These are phyloP conservation scores for Caloboletus inedulis DNA, from an alignment of 1,284 basidiomycete species.

Conservation along the genomic window DNA sequence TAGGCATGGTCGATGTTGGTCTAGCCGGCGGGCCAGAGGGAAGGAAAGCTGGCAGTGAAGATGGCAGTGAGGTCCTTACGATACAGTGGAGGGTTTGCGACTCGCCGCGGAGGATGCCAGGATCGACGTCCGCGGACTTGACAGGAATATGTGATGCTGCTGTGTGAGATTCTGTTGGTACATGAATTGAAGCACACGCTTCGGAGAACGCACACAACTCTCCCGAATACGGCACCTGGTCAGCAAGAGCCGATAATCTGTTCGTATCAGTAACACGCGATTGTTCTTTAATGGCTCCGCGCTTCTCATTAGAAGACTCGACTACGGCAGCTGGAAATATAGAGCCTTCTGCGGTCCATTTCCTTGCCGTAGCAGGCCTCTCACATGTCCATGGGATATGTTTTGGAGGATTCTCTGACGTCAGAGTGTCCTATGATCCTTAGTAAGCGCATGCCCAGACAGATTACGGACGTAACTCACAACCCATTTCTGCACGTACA, in stretches of 20 bases:
- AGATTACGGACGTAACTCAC: conserved; percentile 37
- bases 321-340: conserved; percentile 44
- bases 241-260: not conserved
- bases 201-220: conserved; percentile 1
- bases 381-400: conserved; percentile 47
- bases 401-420: conserved; percentile 36
- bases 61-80: conserved; percentile 1
- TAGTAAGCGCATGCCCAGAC: conserved; percentile 7
- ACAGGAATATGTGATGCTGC: conserved; percentile 1
- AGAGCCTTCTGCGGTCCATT: conserved; percentile 55
- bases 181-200: not conserved
- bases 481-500: conserved; percentile 51
- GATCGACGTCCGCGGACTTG: conserved; percentile 11
- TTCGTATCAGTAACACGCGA: not conserved
- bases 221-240: conserved; percentile 2
- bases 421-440: conserved; percentile 31
- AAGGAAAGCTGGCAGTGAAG: not conserved
- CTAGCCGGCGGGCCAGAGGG: not conserved
- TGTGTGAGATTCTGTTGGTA: conserved; percentile 2
- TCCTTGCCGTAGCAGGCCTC: conserved; percentile 25
- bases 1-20: conserved; percentile 12
- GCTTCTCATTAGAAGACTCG: conserved; percentile 25
- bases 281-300: conserved; percentile 15
- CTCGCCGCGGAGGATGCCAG: conserved; percentile 9
- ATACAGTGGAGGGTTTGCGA: not conserved